Base-by-base conservation (phyloP, 164 flowering plant genomes). In the Cinnamomum chago region DNA sequence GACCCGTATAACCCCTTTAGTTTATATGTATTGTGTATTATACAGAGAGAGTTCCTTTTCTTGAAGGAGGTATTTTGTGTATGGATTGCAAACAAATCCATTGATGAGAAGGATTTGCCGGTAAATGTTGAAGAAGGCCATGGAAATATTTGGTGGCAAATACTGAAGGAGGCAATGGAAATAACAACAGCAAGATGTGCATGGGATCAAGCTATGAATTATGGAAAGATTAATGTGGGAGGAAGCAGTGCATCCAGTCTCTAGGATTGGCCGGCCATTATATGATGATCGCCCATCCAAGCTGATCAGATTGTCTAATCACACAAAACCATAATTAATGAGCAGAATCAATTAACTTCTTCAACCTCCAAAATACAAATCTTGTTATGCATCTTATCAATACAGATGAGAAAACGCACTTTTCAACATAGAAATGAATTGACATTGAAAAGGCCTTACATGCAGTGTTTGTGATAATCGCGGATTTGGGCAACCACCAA, bases 101-200 rank as follows among this genome's bases (percentile, higher is more conserved):
- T 2, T 13, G 70, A 52, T 58, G n/a, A 17, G 3, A 22, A 15
- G 33, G 62, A 65, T 0, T 50, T 79, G 17, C 76, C 68, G 23
- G 50, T 79, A 25, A 79, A 79, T 69, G 74, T 79, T 23, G 74
- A 81, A 20, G 79, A 68, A 17, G 74, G 73, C 62, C 18, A 35
- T 17, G 55, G 70, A 13, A 73, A 76, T 51, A 18, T 78, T 77
- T 1, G 82, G 86, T 68, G 79, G 81, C 28, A 82, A 80, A 20
- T 82, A 80, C 60, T 70, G 83, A 77, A 24, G 83, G 75, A 28
- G 50, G 13, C 18, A 40, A n/a, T 9, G 6, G 3, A 35, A n/a
- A 66, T 66, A 35, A 20, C 13, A 28, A 35, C 15, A 66, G 17
- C 3, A 30, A 30, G 33, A 30, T 30, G 5, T 30, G 33, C 33